Conservation (phyloP, 768 basidiomycete genomes). For the Xerocomellus dryophilus region DNA sequence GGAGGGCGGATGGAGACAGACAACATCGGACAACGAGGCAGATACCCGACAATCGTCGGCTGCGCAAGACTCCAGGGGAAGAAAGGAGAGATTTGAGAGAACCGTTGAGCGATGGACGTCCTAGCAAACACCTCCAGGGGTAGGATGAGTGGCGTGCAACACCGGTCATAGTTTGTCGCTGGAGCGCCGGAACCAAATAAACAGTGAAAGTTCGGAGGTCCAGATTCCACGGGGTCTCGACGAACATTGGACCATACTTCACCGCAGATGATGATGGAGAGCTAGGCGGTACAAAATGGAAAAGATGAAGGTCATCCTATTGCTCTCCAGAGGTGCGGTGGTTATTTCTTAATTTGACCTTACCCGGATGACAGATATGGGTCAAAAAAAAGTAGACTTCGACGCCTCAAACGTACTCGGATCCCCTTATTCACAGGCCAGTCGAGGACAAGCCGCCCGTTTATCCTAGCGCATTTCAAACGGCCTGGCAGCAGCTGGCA, state of each 20-base stretch:
- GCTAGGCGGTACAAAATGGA: neutral
- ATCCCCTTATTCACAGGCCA: neutral
- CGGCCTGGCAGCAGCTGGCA: no score
- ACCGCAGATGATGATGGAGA: neutral
- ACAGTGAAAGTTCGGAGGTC: neutral
- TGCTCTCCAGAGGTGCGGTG: no score
- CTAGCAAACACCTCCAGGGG: neutral
- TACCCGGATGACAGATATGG: no score
- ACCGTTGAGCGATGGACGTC: neutral
- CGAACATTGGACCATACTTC: neutral
- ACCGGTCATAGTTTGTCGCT: no score
- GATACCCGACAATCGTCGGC: neutral
- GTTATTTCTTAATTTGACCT: no score
- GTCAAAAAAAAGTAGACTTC: no score
- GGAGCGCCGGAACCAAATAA: neutral
- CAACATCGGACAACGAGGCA: neutral
- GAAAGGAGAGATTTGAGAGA: neutral
- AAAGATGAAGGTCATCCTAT: no score
- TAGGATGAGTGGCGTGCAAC: neutral
- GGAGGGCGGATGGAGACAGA: constrained; percentile 2
- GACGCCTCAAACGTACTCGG: no score
- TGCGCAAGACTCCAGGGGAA: neutral
- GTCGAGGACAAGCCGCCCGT: neutral
- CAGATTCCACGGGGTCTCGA: neutral
- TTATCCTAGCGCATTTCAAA: no score